phyloP scores from a whole-genome alignment of 306 rosid species.

The Vicia sativa region DNA sequence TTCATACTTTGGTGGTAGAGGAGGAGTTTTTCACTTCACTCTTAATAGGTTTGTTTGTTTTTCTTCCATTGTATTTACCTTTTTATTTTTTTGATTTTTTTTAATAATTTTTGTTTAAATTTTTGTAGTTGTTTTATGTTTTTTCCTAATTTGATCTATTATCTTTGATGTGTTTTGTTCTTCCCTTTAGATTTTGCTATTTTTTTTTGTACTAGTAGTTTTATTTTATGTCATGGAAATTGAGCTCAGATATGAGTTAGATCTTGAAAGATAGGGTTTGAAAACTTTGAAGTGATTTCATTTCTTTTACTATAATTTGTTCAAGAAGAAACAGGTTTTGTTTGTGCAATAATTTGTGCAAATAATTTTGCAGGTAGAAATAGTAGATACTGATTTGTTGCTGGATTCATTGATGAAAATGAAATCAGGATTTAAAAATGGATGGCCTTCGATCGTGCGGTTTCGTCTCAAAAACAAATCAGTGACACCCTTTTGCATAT shows the following conservation, averaged over 20 bases:
- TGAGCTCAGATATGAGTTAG: slow-evolving; percentile 24
- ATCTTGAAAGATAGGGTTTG: slow-evolving; percentile 39
- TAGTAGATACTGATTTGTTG: slow-evolving; percentile 41
- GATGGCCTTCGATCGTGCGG: slow-evolving; percentile 71
- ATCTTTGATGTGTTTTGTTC: not conserved
- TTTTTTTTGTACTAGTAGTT: not conserved
- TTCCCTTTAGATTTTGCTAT: not conserved
- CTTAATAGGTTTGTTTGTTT: slow-evolving; percentile 49
- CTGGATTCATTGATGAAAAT: slow-evolving; percentile 53
- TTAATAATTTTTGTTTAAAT: not conserved
- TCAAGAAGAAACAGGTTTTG: no score
- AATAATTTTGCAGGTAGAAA: slow-evolving; percentile 50
- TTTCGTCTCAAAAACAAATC: slow-evolving; percentile 74
- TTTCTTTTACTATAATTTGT: no score
- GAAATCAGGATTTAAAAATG: slow-evolving; percentile 71
- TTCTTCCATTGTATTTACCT: slow-evolving; percentile 1
- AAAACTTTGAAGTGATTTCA: no score
- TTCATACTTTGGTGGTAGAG: slow-evolving; percentile 15
- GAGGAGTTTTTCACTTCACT: slow-evolving; percentile 35
- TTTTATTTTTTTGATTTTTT: not conserved
- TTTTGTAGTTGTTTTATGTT: not conserved
- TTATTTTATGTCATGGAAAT: not conserved
- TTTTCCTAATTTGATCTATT: slow-evolving; percentile 44
- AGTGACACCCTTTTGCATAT: slow-evolving; percentile 69
- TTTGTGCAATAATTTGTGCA: not conserved